These are phyloP conservation scores for Beta vulgaris DNA, from an alignment of 148 eudicot species.

Conservation along the genomic window DNA sequence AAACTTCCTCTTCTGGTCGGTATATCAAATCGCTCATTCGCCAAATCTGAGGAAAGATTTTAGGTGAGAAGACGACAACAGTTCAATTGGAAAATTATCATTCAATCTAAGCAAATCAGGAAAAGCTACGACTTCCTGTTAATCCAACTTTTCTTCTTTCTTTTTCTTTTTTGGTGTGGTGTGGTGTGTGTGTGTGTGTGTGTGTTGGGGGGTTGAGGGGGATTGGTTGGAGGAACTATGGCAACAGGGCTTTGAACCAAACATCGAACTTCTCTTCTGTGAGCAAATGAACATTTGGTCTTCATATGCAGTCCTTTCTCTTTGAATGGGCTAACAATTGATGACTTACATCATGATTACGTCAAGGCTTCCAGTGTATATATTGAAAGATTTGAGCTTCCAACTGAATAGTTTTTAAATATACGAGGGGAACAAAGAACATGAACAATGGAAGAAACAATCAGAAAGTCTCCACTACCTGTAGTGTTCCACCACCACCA, in stretches of 20 bases:
- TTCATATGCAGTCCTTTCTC: neutral
- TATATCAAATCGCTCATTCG: slow-evolving; percentile 92
- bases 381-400: neutral
- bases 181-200: no score
- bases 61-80: neutral
- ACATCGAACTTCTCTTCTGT: no score
- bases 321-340: neutral
- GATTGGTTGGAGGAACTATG: no score
- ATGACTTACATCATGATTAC: neutral
- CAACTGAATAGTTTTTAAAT: neutral
- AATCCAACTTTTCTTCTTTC: neutral
- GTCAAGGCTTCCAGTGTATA: neutral
- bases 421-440: neutral
- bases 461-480: slow-evolving; percentile 40
- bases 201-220: no score
- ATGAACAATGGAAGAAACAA: neutral
- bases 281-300: no score
- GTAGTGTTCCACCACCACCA: slow-evolving; percentile 93
- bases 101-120: neutral
- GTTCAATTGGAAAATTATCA: neutral
- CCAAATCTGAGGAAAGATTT: slow-evolving; percentile 64
- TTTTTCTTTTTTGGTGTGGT: no score
- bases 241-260: no score
- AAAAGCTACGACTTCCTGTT: neutral
- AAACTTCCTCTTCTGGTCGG: slow-evolving; percentile 87